Evolutionary conservation across 176 grass and related monocot genomes (phyloP), one percentile per base, ranked within the genome.

Genomic region (Thalia dealbata): DNA sequence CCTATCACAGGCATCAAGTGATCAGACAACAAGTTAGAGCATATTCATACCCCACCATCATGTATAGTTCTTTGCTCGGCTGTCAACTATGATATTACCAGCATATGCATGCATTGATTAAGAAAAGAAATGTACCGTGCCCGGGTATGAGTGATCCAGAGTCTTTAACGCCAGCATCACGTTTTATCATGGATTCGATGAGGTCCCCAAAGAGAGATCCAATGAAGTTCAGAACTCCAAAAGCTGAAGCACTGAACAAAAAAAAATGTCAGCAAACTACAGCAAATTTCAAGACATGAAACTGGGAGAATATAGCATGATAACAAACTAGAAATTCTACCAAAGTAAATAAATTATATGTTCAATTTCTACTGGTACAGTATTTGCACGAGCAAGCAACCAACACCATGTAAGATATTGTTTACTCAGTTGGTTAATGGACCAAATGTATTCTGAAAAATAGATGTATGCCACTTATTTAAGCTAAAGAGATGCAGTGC

Each of bases 101-200:
- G n/a, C 18, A 30, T 30, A 14, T 14, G 21, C 65, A 42, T 68
- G 35, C 9, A 22, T 68, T 44, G 11, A 7, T 43, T 48, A 10
- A 64, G 73, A 41, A 76, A 82, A 78, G 19, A 73, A 62, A 56
- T 21, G 74, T 86, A 95, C 95, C 95, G 76, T 99, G 95, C 29
- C 95, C 95, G 82, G 95, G 90, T 73, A 97, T 97, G 55, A 99
- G 95, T 30, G 95, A 87, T 72, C 95, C 95, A 8, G 95, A 99
- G 55, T 99, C 95, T 64, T 99, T 99, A 61, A 99, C 90, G 72
- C 90, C 95, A 71, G 95, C 95, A 26, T 99, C 95, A 21, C 95
- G 83, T 81, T 99, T 99, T 28, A 95, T 99, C 70, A 99, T 69
- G 72, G 90, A 99, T 67, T 99, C 95, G 45, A 99, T 72, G 71